These are phyloP conservation scores for Cyclostephanos tholiformis DNA, from an alignment of 108 stramenopile genomes.

Conservation along the genomic window DNA sequence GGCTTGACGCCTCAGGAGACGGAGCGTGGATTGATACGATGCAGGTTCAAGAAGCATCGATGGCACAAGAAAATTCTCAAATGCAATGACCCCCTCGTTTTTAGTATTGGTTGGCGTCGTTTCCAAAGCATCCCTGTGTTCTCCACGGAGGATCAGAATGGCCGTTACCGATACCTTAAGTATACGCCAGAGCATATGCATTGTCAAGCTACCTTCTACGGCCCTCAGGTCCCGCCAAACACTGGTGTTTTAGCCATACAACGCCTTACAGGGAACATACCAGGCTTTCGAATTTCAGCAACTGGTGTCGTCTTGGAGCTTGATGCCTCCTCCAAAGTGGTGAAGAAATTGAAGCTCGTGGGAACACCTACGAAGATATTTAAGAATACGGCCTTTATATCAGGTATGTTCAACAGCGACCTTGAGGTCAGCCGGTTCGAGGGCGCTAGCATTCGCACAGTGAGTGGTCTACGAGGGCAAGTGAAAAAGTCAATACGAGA, in stretches of 20 bases:
- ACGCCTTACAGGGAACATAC: constrained; percentile 60
- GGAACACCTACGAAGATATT: constrained; percentile 96
- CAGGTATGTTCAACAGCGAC: constrained; percentile 99
- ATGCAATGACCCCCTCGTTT: constrained; percentile 95
- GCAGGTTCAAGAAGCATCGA: constrained; percentile 96
- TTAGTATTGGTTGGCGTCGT: constrained; percentile 96
- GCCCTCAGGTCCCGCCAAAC: constrained; percentile 93
- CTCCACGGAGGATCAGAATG: constrained; percentile 81
- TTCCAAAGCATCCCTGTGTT: constrained; percentile 95
- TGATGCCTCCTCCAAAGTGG: constrained; percentile 90
- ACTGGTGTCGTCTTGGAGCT: constrained; percentile 95
- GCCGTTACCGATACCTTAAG: constrained; percentile 92
- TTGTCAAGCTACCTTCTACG: constrained; percentile 95
- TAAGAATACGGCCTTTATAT: constrained; percentile 97
- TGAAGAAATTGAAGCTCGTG: constrained; percentile 99
- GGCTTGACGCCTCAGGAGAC: constrained; percentile 94
- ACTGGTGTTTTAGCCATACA: constrained; percentile 96
- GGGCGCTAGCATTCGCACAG: constrained; percentile 95
- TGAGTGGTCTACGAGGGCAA: constrained; percentile 95
- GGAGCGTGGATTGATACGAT: constrained; percentile 80
- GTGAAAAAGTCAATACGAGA: constrained; percentile 94
- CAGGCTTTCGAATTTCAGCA: constrained; percentile 93
- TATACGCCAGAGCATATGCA: constrained; percentile 99
- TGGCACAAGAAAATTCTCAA: constrained; percentile 95
- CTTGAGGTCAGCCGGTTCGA: constrained; percentile 95